Conservation (phyloP, 2,329 filamentous ascomycete species). For the Pestalotiopsis sp. region DNA sequence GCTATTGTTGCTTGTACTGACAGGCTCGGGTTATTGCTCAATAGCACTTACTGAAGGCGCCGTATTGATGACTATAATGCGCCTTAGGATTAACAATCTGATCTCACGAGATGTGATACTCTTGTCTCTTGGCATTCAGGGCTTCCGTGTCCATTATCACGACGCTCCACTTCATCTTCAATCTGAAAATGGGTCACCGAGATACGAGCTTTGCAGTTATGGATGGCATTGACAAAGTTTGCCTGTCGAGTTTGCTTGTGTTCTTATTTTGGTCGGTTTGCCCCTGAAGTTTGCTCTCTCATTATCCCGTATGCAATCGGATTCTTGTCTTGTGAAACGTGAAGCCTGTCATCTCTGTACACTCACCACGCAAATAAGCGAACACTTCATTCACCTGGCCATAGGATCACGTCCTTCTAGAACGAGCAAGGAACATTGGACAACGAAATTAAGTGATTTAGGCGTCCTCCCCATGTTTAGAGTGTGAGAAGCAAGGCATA, state of each 20-base stretch:
- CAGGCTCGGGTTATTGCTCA: not conserved
- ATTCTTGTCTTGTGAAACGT: not conserved
- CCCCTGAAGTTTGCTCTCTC: not conserved
- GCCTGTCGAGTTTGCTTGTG: not conserved
- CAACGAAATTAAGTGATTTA: no score
- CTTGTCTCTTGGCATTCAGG: not conserved
- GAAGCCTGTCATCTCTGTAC: not conserved
- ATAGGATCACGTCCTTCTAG: no score
- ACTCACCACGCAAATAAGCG: not conserved
- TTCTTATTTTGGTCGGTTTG: not conserved
- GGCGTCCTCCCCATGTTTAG: no score
- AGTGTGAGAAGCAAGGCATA: no score
- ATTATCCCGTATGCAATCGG: not conserved
- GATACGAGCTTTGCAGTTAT: not conserved
- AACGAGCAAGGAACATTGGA: no score
- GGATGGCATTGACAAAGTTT: not conserved
- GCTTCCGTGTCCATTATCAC: not conserved
- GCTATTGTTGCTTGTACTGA: not conserved
- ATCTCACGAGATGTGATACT: not conserved
- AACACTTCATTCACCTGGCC: no score
- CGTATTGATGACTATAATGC: not conserved
- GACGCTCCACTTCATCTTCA: not conserved
- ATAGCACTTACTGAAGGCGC: not conserved
- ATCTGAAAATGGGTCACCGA: not conserved
- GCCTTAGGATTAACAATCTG: not conserved